Evolutionary conservation across 2,329 filamentous ascomycete genomes (phyloP).

Genomic region (Cordyceps fumosorosea): DNA sequence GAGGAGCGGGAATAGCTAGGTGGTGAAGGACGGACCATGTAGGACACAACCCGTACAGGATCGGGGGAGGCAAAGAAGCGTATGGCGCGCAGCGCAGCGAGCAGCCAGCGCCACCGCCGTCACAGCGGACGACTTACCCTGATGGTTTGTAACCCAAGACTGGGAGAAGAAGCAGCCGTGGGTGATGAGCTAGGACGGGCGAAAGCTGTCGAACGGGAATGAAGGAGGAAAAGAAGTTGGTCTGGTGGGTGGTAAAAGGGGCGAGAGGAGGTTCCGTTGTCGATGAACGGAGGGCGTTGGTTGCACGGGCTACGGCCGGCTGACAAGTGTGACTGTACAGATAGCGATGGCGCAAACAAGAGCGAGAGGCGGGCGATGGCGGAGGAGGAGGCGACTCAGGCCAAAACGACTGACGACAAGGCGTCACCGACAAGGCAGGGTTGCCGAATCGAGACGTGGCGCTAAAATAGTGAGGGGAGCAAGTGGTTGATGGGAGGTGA

Average conservation of each 20-base stretch:
- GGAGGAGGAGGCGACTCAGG: neutral
- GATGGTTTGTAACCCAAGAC: neutral
- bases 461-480: constrained; percentile 11
- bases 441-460: constrained; percentile 12
- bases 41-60: neutral
- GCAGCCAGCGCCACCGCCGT: neutral
- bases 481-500: neutral
- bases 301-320: neutral
- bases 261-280: neutral
- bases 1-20: constrained; percentile 6
- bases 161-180: neutral
- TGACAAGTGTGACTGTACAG: constrained; percentile 7
- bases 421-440: constrained; percentile 10
- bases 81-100: neutral
- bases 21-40: neutral
- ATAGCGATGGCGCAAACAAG: constrained; percentile 9
- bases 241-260: neutral
- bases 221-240: neutral
- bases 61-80: neutral
- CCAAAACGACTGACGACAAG: constrained; percentile 3
- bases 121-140: constrained; percentile 4
- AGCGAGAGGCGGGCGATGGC: constrained; percentile 2
- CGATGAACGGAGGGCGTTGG: neutral
- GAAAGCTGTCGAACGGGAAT: neutral
- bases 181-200: neutral